These are phyloP conservation scores for Trapa incisa DNA, from an alignment of 345 rosid genomes.

Conservation along the genomic window DNA sequence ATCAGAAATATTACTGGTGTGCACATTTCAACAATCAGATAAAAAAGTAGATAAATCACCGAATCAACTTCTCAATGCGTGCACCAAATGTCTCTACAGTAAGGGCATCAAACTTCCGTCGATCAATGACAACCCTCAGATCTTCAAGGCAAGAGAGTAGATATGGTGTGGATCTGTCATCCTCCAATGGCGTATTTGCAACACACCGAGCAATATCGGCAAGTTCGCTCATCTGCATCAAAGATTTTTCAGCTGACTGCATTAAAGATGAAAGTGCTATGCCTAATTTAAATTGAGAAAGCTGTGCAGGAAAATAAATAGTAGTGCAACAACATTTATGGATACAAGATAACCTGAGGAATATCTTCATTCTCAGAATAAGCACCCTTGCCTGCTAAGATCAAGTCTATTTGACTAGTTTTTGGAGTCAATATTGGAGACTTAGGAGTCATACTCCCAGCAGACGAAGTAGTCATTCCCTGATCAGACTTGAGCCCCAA, in stretches of 20 bases:
- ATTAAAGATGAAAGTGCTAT: neutral
- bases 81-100: constrained; percentile 93
- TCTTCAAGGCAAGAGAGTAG: constrained; percentile 76
- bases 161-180: constrained; percentile 57
- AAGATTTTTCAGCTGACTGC: constrained; percentile 13
- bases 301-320: neutral
- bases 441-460: constrained; percentile 98
- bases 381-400: constrained; percentile 72
- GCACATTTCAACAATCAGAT: constrained; percentile 2
- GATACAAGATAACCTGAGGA: constrained; percentile 55
- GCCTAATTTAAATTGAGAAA: neutral
- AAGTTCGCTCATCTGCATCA: constrained; percentile 87
- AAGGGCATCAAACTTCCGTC: constrained; percentile 87
- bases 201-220: constrained; percentile 95
- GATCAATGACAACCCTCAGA: constrained; percentile 66
- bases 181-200: constrained; percentile 64
- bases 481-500: constrained; percentile 95
- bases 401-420: constrained; percentile 76
- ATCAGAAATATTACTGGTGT: constrained; percentile 1
- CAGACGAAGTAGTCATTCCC: constrained; percentile 96
- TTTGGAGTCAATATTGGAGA: constrained; percentile 92
- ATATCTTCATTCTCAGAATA: constrained; percentile 72
- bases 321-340: neutral
- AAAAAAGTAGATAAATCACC: constrained; percentile 25
- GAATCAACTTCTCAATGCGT: constrained; percentile 83